Conservation (phyloP, 805 yeast genomes). For the Wickerhamomyces queroliae region DNA sequence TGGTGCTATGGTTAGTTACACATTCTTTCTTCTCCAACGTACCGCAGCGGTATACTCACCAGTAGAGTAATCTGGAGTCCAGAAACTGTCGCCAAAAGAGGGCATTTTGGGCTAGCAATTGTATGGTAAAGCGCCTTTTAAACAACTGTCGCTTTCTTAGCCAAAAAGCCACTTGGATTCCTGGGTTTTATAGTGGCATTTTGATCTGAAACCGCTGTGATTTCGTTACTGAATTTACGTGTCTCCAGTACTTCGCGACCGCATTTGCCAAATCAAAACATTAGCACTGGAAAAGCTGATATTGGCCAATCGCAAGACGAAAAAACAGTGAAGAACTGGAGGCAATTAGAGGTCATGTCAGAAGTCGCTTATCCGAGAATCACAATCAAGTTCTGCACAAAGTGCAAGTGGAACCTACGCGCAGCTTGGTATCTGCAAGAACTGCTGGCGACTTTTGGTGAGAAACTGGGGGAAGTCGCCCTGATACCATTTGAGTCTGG, state of each 20-base stretch:
- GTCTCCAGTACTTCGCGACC: not conserved
- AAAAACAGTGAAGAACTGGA: too few relatives aligned
- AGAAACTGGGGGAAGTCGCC: constrained; percentile 47
- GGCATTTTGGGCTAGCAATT: constrained; percentile 24
- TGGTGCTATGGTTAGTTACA: constrained; percentile 3
- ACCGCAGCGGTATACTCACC: constrained; percentile 25
- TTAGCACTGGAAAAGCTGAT: too few relatives aligned
- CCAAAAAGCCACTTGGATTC: not conserved
- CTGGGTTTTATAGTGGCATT: not conserved
- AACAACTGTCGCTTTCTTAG: too few relatives aligned
- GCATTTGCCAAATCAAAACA: not conserved
- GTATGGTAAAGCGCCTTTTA: too few relatives aligned
- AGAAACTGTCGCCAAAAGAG: constrained; percentile 70
- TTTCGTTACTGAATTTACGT: not conserved
- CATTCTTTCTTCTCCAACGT: too few relatives aligned
- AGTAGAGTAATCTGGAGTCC: constrained; percentile 64
- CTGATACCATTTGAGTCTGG: constrained; percentile 45
- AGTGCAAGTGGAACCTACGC: constrained; percentile 83
- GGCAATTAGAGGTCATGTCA: constrained; percentile 1
- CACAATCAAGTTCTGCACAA: constrained; percentile 68
- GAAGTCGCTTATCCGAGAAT: constrained; percentile 46
- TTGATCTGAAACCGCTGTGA: not conserved
- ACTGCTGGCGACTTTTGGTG: constrained; percentile 73
- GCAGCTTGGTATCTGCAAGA: constrained; percentile 89
- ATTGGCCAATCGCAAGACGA: too few relatives aligned